These are phyloP conservation scores for Thuja plicata DNA, from an alignment of 83 land plant species.

Conservation along the genomic window DNA sequence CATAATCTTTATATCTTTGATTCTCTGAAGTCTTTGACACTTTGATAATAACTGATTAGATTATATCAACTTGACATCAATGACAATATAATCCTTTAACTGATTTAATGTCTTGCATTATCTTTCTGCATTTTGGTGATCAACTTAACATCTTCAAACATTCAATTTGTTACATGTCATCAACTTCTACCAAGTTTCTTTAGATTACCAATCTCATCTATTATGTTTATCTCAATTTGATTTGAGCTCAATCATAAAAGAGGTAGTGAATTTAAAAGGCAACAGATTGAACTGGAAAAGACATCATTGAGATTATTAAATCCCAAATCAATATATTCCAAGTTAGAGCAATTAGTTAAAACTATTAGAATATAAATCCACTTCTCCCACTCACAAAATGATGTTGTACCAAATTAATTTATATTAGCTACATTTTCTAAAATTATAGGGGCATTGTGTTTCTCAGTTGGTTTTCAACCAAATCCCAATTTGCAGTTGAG, in stretches of 20 bases:
- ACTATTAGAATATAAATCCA: background rate
- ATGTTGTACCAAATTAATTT: background rate
- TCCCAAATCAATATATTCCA: background rate
- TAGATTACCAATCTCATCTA: background rate
- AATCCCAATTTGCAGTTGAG: background rate
- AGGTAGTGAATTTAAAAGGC: background rate
- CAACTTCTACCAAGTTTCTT: background rate
- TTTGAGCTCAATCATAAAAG: background rate
- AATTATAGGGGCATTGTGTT: constrained; percentile 22
- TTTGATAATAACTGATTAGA: too few species aligned
- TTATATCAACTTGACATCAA: too few species aligned
- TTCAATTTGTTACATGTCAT: background rate
- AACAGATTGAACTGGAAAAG: background rate
- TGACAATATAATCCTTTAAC: too few species aligned
- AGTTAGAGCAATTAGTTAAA: background rate
- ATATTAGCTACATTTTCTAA: background rate
- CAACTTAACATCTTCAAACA: too few species aligned
- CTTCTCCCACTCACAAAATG: background rate
- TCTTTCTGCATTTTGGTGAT: too few species aligned
- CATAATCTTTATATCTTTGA: too few species aligned
- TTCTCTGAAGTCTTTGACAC: too few species aligned
- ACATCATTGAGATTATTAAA: background rate
- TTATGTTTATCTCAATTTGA: background rate
- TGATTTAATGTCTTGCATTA: too few species aligned
- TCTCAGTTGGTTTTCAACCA: constrained; percentile 14